Evolutionary conservation across 805 yeast species (phyloP), one percentile per base, ranked within the genome.

Genomic region (Hanseniaspora nectarophila): DNA sequence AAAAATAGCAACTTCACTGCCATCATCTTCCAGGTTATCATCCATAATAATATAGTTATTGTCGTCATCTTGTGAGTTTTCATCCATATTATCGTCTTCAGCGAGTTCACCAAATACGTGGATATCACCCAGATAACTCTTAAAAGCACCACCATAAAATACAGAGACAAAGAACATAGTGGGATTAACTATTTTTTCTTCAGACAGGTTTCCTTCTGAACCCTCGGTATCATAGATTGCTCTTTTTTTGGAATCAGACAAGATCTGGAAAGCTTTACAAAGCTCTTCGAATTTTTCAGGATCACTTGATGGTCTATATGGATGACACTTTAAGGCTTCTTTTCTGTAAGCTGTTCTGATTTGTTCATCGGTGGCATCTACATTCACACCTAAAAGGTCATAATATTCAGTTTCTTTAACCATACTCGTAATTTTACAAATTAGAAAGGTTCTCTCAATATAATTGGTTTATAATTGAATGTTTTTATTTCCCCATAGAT

Each of bases 321-420:
- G 98, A 66, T 90, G 98, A 47, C 85, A 84, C 54, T 72, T 73
- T 67, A 90, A 83, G 6, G 97, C 97, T 65, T 80, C 80, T 64
- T 84, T 85, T 56, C 98, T 75, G 67, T 92, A 92, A 0, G 97
- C 95, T 65, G 86, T 87, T 67, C 90, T 92, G 67, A 92, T 85
- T 57, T 92, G 95, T 10, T 77, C 71, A 4, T 81, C 81, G 0
- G 84, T 74, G 18, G 97, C 97, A 12, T 76, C 76, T 20, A 81
- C 73, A 24, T 68, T 59, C 16, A 90, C 82, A 34, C 78, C 85
- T 46, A 92, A 70, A 15, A 80, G 66, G 57, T 92, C 98, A 66
- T 92, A 92, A 67, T 90, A 92, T 10, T 74, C 77, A 0, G 94
- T 83, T 59, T 89, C 97, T 57, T 79, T 83, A 16, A 82, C 95